Evolutionary conservation across 257 asterid species (phyloP), one percentile per base, ranked within the genome.

Genomic region (Solanum clarkiae): DNA sequence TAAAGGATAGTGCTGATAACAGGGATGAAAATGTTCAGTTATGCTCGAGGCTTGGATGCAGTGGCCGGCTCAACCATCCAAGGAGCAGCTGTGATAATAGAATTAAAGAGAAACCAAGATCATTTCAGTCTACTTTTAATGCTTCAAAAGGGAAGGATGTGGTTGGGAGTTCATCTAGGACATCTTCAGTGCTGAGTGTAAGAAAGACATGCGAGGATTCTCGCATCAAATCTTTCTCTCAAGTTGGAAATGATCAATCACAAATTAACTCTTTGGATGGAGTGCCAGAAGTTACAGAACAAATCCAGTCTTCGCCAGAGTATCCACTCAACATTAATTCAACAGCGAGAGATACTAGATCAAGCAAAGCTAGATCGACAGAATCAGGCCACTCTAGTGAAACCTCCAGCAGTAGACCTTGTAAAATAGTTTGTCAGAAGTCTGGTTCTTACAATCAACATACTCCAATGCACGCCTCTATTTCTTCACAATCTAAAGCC

Each of bases 21-120:
- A 84, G 84, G 83, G 92, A 86, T 84, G 90, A 85, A 79, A 86
- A 88, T 87, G 87, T 91, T 85, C 93, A 92, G 29, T 89, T 89
- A 51, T 93, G 97, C 88, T 92, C 91, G 49, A 91, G 98, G 70
- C 88, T 89, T 87, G 97, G 97, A 85, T 95, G 98, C 91, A 91
- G 90, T 10, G 98, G 98, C 40, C 92, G 93, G 90, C 86, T 92
- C n/a, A 93, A 95, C 90, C 84, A 85, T 54, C 45, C 79, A 11
- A 91, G 86, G 70, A 89, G 81, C 88, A 80, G 85, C 54, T 87
- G 68, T 80, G 55, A n/a, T 80, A 89, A n/a, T 81, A 89, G 91
- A 75, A 71, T 80, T 88, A 75, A 90, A 14, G 93, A 89, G 80
- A 93, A 91, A 89, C 84, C 84, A 55, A 90, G 91, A 86, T 84